Evolutionary conservation across 1,284 basidiomycete species (phyloP).

Genomic region (Rhodotorula sp.): DNA sequence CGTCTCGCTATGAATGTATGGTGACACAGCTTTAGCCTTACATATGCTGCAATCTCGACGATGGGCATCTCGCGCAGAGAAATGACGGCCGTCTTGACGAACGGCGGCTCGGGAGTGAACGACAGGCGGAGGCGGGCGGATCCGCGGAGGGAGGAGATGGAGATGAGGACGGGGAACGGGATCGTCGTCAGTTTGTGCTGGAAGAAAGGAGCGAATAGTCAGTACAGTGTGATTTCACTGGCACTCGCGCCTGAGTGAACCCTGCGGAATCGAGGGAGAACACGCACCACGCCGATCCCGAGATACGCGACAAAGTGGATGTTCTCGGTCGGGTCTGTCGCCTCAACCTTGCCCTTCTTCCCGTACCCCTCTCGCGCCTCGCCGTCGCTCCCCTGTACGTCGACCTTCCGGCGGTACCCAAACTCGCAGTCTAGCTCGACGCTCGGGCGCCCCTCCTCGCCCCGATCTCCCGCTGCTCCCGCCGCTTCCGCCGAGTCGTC

Average conservation of each 20-base stretch:
- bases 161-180: slow-evolving; percentile 14
- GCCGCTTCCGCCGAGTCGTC: not conserved
- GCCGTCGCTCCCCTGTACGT: not conserved
- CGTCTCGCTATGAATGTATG: too few species aligned
- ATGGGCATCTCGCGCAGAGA: slow-evolving; percentile 3
- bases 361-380: not conserved
- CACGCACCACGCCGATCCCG: slow-evolving; percentile 3
- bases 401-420: slow-evolving; percentile 5
- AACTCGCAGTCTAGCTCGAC: slow-evolving; percentile 20
- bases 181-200: slow-evolving; percentile 11
- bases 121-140: slow-evolving; percentile 2
- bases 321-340: slow-evolving; percentile 3
- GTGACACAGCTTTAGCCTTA: not conserved
- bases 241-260: too few species aligned
- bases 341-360: not conserved
- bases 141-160: slow-evolving; percentile 5
- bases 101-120: slow-evolving; percentile 15
- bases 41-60: slow-evolving; percentile 5
- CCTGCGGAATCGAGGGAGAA: too few species aligned
- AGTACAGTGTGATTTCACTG: not conserved
- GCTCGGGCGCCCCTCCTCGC: slow-evolving; percentile 1
- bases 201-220: not conserved
- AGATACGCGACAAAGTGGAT: slow-evolving; percentile 19
- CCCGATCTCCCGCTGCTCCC: not conserved
- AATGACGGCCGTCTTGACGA: slow-evolving; percentile 16